Conservation (phyloP, 148 eudicot genomes). For the Diospyros lotus region DNA sequence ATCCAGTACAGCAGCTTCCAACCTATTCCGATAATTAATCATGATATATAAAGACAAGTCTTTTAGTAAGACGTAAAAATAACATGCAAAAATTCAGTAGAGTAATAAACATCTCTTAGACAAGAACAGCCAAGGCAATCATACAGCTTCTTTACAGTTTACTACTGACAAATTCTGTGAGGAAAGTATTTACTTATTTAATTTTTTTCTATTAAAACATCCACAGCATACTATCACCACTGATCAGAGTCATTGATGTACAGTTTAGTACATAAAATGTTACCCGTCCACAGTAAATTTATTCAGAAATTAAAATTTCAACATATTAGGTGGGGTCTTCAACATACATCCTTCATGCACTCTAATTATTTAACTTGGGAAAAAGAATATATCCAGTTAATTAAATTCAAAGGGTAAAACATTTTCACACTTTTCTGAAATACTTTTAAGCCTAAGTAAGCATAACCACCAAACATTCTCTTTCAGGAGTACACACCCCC, state of each 20-base stretch:
- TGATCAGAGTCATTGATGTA: neutral
- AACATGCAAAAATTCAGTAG: neutral
- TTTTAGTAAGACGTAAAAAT: neutral
- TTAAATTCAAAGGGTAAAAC: too few species aligned
- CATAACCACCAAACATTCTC: neutral
- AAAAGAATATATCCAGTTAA: too few species aligned
- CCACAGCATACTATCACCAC: too few species aligned
- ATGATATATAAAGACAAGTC: neutral
- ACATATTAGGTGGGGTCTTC: too few species aligned
- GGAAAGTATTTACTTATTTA: neutral
- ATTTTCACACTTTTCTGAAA: too few species aligned
- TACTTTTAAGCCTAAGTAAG: too few species aligned
- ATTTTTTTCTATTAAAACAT: neutral
- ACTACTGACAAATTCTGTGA: neutral
- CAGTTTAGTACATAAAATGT: neutral
- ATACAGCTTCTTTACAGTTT: neutral
- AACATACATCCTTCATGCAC: too few species aligned
- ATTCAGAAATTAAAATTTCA: neutral
- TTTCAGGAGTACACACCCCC: neutral
- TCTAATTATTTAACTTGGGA: too few species aligned
- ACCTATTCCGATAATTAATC: constrained; percentile 32
- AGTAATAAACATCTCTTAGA: neutral
- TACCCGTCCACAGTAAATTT: neutral
- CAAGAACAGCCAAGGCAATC: neutral
- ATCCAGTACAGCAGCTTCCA: constrained; percentile 88